These are phyloP conservation scores for Trichoderma simmonsii DNA, from an alignment of 2,329 filamentous ascomycete genomes.

Conservation along the genomic window DNA sequence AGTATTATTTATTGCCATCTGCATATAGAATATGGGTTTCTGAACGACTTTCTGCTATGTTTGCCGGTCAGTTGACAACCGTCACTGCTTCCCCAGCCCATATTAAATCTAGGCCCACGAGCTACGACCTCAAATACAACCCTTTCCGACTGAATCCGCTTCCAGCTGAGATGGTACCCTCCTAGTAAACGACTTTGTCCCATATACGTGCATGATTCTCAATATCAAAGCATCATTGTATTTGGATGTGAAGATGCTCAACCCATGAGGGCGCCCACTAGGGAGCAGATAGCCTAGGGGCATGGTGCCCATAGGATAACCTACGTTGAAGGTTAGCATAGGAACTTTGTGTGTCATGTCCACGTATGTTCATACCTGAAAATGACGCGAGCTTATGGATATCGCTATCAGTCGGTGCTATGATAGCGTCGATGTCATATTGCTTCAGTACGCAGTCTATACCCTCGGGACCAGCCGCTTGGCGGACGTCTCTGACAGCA, in stretches of 20 bases:
- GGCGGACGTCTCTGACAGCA: neutral
- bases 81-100: neutral
- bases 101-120: neutral
- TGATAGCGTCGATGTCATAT: neutral
- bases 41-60: neutral
- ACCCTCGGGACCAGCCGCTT: neutral
- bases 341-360: neutral
- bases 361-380: neutral
- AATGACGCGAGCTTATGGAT: neutral
- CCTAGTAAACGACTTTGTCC: neutral
- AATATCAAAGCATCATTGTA: neutral
- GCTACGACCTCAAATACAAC: neutral
- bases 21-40: neutral
- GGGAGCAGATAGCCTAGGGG: neutral
- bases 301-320: neutral
- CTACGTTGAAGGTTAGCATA: neutral
- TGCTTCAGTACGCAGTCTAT: neutral
- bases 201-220: neutral
- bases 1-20: neutral
- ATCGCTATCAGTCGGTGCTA: neutral
- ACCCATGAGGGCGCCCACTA: neutral
- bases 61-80: neutral
- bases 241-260: neutral
- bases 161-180: neutral
- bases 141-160: neutral